Evolutionary conservation across 495 filamentous ascomycete species (phyloP).

Genomic region (Xylaria grammica): DNA sequence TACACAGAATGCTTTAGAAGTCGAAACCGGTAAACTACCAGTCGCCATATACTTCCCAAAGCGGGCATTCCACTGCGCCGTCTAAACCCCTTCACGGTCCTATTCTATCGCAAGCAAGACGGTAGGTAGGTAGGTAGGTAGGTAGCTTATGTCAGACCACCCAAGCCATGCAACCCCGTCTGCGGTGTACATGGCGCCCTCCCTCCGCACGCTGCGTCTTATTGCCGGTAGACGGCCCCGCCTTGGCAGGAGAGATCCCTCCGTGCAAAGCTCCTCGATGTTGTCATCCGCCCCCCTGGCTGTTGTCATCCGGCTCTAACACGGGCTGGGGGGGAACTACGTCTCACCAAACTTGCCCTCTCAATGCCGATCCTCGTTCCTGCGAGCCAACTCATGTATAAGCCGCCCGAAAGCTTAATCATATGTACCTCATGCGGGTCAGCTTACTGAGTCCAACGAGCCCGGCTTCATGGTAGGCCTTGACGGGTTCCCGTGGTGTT

Average conservation of each 20-base stretch:
- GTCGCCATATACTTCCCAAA: too few species aligned
- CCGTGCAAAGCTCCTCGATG: not conserved
- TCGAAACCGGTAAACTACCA: too few species aligned
- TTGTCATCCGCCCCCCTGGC: not conserved
- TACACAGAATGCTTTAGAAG: too few species aligned
- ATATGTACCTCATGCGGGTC: not conserved
- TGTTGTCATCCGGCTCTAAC: slow-evolving; percentile 17
- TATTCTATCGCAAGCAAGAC: too few species aligned
- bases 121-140: too few species aligned
- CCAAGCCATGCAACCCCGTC: too few species aligned
- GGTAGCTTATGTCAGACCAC: not conserved
- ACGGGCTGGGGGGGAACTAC: not conserved
- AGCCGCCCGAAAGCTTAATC: slow-evolving; percentile 1
- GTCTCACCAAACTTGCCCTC: not conserved
- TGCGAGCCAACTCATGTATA: not conserved
- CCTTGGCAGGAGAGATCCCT: not conserved
- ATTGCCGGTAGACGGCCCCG: too few species aligned
- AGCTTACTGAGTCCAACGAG: slow-evolving; percentile 4
- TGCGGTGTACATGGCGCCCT: too few species aligned
- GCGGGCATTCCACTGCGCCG: too few species aligned
- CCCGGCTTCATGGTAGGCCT: not conserved
- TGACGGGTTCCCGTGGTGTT: not conserved
- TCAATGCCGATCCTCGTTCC: not conserved
- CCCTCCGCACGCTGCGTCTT: too few species aligned
- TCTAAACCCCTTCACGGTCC: too few species aligned